phyloP scores from a whole-genome alignment of 495 filamentous ascomycete genomes.

The Xylaria telfairii region DNA sequence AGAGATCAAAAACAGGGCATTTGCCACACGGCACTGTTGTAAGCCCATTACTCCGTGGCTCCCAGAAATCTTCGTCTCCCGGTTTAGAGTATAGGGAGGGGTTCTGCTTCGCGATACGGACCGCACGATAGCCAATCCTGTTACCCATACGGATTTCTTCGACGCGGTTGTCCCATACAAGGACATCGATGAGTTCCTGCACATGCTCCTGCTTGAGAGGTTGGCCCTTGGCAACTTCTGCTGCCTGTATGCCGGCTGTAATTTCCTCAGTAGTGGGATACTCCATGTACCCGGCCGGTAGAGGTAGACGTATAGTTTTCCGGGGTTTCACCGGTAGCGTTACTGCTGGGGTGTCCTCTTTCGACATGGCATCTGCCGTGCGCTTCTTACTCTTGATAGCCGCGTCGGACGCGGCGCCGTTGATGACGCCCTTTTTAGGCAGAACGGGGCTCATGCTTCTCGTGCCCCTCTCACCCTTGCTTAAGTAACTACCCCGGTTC shows the following conservation, averaged over 20 bases:
- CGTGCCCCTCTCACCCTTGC: constrained; percentile 36
- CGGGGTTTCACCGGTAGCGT: constrained; percentile 43
- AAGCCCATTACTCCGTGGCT: constrained; percentile 63
- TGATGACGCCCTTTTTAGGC: constrained; percentile 54
- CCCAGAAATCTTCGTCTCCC: constrained; percentile 51
- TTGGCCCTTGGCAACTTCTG: constrained; percentile 67
- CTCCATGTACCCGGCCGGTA: constrained; percentile 68
- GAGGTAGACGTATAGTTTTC: constrained; percentile 61
- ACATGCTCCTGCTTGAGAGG: constrained; percentile 73
- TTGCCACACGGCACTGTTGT: constrained; percentile 88
- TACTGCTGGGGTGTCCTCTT: constrained; percentile 38
- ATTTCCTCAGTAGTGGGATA: constrained; percentile 82
- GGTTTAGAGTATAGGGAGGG: constrained; percentile 39
- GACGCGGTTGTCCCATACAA: constrained; percentile 81
- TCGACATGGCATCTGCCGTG: constrained; percentile 50
- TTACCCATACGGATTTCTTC: constrained; percentile 58
- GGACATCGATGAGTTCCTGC: constrained; percentile 79
- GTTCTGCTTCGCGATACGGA: constrained; percentile 50
- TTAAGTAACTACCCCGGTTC: constrained; percentile 67
- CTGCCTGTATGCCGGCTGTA: constrained; percentile 69
- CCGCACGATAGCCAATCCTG: constrained; percentile 54
- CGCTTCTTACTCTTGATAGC: constrained; percentile 50
- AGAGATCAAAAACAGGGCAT: constrained; percentile 94
- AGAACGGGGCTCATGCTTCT: constrained; percentile 34
- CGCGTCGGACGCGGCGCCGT: constrained; percentile 41